Conservation (phyloP, 2,329 filamentous ascomycete genomes). For the Teratosphaeria destructans region DNA sequence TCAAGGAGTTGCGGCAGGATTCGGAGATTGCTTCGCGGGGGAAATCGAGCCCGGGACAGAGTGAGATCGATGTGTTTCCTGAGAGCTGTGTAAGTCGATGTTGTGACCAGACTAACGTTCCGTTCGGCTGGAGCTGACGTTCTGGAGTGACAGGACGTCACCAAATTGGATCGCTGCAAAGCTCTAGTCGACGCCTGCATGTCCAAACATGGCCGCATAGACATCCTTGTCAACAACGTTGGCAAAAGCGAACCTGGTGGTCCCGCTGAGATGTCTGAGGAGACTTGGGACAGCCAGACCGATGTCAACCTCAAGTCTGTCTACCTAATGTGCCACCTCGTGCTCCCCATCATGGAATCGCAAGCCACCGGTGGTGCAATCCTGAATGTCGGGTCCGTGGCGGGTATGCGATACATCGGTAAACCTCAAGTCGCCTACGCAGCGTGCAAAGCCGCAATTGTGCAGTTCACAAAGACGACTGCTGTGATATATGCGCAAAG, state of each 20-base stretch:
- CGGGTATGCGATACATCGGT: conserved; percentile 42
- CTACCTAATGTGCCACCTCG: conserved; percentile 43
- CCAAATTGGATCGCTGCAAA: conserved; percentile 42
- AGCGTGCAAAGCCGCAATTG: conserved; percentile 68
- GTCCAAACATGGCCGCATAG: conserved; percentile 44
- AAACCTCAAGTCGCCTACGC: conserved; percentile 47
- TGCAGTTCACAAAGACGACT: conserved; percentile 67
- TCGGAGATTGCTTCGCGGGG: conserved; percentile 11
- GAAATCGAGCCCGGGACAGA: conserved; percentile 6
- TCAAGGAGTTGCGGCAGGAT: conserved; percentile 14
- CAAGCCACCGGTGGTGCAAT: conserved; percentile 35
- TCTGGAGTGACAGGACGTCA: conserved; percentile 34
- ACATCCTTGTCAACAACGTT: conserved; percentile 53
- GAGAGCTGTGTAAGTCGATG: conserved; percentile 10
- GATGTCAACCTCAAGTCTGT: conserved; percentile 48
- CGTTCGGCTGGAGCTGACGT: not conserved
- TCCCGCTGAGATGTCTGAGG: conserved; percentile 40
- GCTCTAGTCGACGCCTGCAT: conserved; percentile 43
- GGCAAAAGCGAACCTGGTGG: conserved; percentile 46
- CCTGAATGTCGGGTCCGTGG: conserved; percentile 32
- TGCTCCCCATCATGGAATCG: conserved; percentile 45
- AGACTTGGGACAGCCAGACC: conserved; percentile 43
- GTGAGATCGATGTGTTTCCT: conserved; percentile 13
- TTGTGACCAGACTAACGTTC: not conserved
- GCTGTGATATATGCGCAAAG: conserved; percentile 47